These are phyloP conservation scores for Zymoseptoria pseudotritici DNA, from an alignment of 2,329 filamentous ascomycete species.

Conservation along the genomic window DNA sequence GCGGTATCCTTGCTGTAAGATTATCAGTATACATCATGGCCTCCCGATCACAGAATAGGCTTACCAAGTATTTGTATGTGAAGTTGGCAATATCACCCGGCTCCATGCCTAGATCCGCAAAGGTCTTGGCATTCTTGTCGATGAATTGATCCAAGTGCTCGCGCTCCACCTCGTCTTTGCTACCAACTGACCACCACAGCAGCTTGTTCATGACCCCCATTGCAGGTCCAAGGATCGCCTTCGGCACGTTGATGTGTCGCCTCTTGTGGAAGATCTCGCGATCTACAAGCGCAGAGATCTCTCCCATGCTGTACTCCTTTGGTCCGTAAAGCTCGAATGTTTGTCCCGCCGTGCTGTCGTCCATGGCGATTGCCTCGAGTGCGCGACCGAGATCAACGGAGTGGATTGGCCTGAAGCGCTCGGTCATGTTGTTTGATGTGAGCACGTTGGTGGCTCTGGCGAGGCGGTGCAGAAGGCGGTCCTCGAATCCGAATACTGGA, in stretches of 20 bases:
- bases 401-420: slow-evolving; percentile 87
- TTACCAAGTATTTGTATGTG: slow-evolving; percentile 89
- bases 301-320: slow-evolving; percentile 79
- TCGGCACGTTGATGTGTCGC: slow-evolving; percentile 86
- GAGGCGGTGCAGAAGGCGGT: slow-evolving; percentile 79
- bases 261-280: slow-evolving; percentile 85
- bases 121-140: slow-evolving; percentile 86
- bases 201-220: slow-evolving; percentile 69
- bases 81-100: slow-evolving; percentile 77
- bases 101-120: slow-evolving; percentile 86
- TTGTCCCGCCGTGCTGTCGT: slow-evolving; percentile 82
- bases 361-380: slow-evolving; percentile 81
- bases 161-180: slow-evolving; percentile 77
- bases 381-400: slow-evolving; percentile 84
- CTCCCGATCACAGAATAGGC: slow-evolving; percentile 27
- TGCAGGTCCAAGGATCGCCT: slow-evolving; percentile 66
- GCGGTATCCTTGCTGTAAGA: slow-evolving; percentile 73
- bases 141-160: slow-evolving; percentile 92
- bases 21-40: slow-evolving; percentile 26
- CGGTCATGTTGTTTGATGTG: slow-evolving; percentile 87
- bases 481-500: slow-evolving; percentile 91
- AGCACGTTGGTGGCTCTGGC: slow-evolving; percentile 74
- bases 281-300: slow-evolving; percentile 83
- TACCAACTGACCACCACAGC: slow-evolving; percentile 83
- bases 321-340: slow-evolving; percentile 94